phyloP scores from a whole-genome alignment of 345 rosid genomes.

The Gossypium australe region DNA sequence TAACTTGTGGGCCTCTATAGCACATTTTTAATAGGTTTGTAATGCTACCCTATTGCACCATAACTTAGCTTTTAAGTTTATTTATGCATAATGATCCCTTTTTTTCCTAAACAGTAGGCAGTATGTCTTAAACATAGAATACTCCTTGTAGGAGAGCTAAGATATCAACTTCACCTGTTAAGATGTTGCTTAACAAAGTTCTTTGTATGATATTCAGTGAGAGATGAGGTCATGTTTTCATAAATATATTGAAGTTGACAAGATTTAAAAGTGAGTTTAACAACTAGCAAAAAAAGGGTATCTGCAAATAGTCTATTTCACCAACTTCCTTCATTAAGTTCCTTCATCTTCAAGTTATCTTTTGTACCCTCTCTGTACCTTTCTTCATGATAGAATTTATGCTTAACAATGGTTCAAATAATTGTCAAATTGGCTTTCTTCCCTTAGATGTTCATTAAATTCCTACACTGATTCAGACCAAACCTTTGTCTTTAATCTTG shows the following conservation, averaged over 20 bases:
- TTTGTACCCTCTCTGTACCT: background rate
- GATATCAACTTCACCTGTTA: background rate
- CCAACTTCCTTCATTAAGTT: background rate
- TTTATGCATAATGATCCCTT: background rate
- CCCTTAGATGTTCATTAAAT: background rate
- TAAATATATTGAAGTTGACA: background rate
- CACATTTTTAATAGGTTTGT: background rate
- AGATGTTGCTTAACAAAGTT: background rate
- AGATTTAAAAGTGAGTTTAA: background rate
- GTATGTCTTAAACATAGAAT: background rate
- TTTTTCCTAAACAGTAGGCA: background rate
- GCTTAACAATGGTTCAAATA: background rate
- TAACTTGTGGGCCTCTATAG: background rate
- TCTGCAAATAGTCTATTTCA: background rate
- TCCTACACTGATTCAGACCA: constrained; percentile 1
- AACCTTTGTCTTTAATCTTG: constrained; percentile 6
- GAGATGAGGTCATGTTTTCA: constrained; percentile 2
- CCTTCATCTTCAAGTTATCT: background rate
- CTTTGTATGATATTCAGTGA: background rate
- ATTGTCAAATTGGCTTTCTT: background rate
- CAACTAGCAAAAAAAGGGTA: background rate
- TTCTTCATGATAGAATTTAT: background rate
- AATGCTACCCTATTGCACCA: background rate
- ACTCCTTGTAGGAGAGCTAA: background rate
- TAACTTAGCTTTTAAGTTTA: background rate